A percentile compares a stretch with the other conserved stretches of the same genome.
phyloP scores from a whole-genome alignment of 2,329 filamentous ascomycete species.

The Anthostomella pinea region DNA sequence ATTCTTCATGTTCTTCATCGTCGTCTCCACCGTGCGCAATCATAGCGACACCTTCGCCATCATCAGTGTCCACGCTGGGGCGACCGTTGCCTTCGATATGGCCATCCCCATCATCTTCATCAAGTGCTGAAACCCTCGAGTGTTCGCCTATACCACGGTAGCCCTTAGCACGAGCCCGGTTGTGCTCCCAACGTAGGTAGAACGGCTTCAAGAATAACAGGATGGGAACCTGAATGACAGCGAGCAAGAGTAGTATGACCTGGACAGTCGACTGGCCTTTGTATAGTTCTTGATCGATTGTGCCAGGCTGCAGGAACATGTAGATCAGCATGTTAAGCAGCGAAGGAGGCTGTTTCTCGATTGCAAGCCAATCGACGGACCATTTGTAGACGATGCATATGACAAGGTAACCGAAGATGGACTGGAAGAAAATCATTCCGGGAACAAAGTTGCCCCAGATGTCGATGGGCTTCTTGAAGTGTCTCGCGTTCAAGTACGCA shows the following conservation, averaged over 20 bases:
- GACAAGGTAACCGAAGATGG: conserved; percentile 95
- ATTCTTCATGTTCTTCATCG: conserved; percentile 85
- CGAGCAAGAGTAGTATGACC: conserved; percentile 73
- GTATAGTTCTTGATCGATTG: conserved; percentile 71
- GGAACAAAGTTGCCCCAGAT: conserved; percentile 97
- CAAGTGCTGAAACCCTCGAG: conserved; percentile 82
- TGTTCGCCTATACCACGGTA: conserved; percentile 93
- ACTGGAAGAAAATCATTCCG: conserved; percentile 99
- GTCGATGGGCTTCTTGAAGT: conserved; percentile 93
- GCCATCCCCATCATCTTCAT: conserved; percentile 77
- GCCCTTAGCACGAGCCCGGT: conserved; percentile 78
- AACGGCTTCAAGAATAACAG: conserved; percentile 94
- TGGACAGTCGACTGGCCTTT: conserved; percentile 74
- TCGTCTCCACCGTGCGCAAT: conserved; percentile 56
- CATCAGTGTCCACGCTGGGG: conserved; percentile 63
- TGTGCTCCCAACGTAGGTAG: conserved; percentile 92
- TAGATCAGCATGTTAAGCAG: conserved; percentile 99
- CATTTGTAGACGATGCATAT: conserved; percentile 97
- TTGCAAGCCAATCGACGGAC: conserved; percentile 78
- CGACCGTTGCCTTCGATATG: conserved; percentile 56
- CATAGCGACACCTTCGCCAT: conserved; percentile 59
- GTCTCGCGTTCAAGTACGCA: conserved; percentile 86
- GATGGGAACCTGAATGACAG: conserved; percentile 82
- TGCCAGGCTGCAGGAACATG: conserved; percentile 94
- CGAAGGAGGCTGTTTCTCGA: conserved; percentile 70